Evolutionary conservation across 495 filamentous ascomycete species (phyloP).

Genomic region (Tuber melanosporum): DNA sequence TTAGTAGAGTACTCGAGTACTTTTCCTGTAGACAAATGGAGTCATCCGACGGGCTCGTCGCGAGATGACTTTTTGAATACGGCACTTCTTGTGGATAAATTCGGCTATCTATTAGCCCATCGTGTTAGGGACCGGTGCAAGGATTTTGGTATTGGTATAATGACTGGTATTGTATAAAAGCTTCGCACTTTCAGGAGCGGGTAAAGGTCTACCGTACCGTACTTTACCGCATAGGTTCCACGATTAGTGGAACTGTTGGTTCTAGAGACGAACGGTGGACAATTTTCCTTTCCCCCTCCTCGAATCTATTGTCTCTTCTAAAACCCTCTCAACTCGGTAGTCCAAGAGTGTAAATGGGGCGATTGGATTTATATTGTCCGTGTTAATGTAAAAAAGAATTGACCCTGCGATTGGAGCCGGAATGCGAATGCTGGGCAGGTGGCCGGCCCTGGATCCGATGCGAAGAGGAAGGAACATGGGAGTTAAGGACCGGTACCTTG

Average conservation of each 20-base stretch:
- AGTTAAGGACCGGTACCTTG: not conserved
- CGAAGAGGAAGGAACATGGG: not conserved
- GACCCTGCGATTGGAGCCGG: constrained; percentile 19
- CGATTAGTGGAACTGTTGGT: not conserved
- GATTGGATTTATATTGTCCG: not conserved
- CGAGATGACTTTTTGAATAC: not conserved
- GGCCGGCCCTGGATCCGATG: constrained; percentile 33
- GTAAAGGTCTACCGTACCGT: not conserved
- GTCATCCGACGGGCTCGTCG: not conserved
- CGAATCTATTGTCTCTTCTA: not conserved
- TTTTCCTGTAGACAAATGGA: not conserved
- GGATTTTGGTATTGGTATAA: not conserved
- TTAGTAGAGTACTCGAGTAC: not conserved
- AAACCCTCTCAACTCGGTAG: not conserved
- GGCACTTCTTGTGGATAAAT: not conserved
- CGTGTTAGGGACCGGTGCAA: not conserved
- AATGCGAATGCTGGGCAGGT: constrained; percentile 21
- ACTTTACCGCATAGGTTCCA: not conserved
- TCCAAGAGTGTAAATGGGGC: not conserved
- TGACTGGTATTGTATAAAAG: too few species aligned
- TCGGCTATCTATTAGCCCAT: not conserved
- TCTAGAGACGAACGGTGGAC: not conserved
- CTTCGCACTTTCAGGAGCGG: not conserved
- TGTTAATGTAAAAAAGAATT: not conserved
- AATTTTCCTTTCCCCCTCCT: too few species aligned